These are phyloP conservation scores for Phytopythium oedochilum DNA, from an alignment of 352 stramenopile genomes.

Conservation along the genomic window DNA sequence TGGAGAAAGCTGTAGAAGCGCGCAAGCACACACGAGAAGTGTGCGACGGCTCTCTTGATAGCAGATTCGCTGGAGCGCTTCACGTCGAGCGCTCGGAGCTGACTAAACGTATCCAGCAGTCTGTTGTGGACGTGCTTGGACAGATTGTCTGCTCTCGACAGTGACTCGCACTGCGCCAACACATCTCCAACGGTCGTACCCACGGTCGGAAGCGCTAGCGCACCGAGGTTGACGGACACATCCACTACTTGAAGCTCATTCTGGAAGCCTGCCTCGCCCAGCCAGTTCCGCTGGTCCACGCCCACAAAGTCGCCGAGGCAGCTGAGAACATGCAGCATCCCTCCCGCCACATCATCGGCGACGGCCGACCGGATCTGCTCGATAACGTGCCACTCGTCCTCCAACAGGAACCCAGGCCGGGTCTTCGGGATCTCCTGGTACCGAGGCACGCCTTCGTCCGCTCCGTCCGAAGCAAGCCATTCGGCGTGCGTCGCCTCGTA, in stretches of 20 bases:
- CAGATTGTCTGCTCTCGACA: background rate
- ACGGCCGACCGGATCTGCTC: background rate
- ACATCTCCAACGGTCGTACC: background rate
- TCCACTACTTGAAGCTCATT: background rate
- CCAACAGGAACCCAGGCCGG: background rate
- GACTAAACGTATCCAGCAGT: background rate
- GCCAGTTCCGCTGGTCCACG: background rate
- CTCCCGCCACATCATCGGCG: background rate
- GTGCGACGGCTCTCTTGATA: background rate
- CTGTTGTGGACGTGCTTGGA: background rate
- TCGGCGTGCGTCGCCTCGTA: background rate
- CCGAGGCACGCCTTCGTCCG: background rate
- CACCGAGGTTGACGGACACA: background rate
- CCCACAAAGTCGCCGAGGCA: background rate
- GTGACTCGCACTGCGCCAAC: background rate
- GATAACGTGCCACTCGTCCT: background rate
- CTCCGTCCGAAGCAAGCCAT: background rate
- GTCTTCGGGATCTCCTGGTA: background rate
- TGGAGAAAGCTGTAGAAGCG: background rate
- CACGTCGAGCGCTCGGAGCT: background rate
- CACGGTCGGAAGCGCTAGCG: background rate
- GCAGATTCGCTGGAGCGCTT: too few relatives aligned
- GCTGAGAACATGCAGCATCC: conserved; percentile 2
- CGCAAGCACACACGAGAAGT: background rate
- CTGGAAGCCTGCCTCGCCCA: background rate